Conservation (phyloP, 169 alveolate genomes). For the Ichthyophthirius multifiliis region DNA sequence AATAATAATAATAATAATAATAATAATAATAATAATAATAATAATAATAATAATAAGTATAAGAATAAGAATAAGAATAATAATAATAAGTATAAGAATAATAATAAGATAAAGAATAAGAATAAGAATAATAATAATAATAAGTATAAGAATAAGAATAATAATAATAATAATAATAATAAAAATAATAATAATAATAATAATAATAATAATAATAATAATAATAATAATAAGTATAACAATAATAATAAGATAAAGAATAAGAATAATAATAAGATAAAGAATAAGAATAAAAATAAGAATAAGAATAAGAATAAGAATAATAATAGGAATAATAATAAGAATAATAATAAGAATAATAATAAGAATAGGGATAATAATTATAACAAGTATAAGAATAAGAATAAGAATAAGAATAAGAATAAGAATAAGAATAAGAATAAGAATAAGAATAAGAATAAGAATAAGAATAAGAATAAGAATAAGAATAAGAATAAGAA, state of each 20-base stretch:
- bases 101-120: background rate
- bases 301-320: background rate
- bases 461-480: background rate
- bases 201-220: background rate
- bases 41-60: too few species aligned
- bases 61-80: too few species aligned
- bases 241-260: background rate
- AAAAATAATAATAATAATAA: background rate
- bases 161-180: background rate
- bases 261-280: background rate
- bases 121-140: background rate
- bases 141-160: background rate
- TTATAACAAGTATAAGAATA: background rate
- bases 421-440: background rate
- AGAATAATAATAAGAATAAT: background rate
- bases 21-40: too few species aligned
- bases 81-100: too few species aligned
- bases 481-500: background rate
- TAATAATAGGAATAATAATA: background rate
- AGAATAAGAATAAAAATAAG: background rate
- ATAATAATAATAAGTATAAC: background rate
- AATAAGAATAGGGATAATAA: background rate
- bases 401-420: background rate
- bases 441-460: background rate
- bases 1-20: too few species aligned